Evolutionary conservation across 1,139 yeast species (phyloP), one percentile per base, ranked within the genome.

Genomic region (Sugiyamaella pinicola): DNA sequence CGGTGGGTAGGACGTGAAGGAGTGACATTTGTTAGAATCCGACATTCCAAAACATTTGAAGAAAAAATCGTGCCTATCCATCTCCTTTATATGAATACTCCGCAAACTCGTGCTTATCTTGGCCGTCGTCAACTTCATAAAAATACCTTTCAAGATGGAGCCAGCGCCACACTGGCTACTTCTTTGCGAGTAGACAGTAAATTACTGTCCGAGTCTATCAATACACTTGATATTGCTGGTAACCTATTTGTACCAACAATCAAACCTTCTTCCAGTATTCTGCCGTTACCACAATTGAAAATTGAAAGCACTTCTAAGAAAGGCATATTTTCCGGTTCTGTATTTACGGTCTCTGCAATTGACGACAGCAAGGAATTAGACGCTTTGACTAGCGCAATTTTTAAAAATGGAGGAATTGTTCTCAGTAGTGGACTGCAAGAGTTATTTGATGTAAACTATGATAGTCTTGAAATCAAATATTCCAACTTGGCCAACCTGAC

Each of bases 351-450:
- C 12, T 75, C 80, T 3, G 74, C 75, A 12, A 52, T 64, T 21
- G 59, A 56, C 21, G 77, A 73, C 12, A 35, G 13, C 17, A 70
- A 69, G 5, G 71, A 74, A 22, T 74, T 77, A 48, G 68, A 67
- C 22, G 62, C 69, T 13, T 55, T 80, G 24, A 68, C 68, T 2
- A 58, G 63, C 1, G 40, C 71, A 13, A 82, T 83, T 9, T 68
- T 66, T 42, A 54, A 61, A 0, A 74, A 82, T 58, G 88, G 87
- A 0, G 91, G 89, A 0, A 64, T 68, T 4, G 68, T 84, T 4
- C 58, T 80, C 10, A 80, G 77, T 9, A 76, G 68, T 26, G 83
- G 83, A 5, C 73, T 83, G 51, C 72, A 64, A 19, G 68, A 64
- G 12, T 58, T 73, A 38, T 61, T 69, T 56, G 29, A 53, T 51